Evolutionary conservation across 768 basidiomycete genomes (phyloP), one percentile per base, ranked within the genome.

Genomic region (Amanita muscaria): DNA sequence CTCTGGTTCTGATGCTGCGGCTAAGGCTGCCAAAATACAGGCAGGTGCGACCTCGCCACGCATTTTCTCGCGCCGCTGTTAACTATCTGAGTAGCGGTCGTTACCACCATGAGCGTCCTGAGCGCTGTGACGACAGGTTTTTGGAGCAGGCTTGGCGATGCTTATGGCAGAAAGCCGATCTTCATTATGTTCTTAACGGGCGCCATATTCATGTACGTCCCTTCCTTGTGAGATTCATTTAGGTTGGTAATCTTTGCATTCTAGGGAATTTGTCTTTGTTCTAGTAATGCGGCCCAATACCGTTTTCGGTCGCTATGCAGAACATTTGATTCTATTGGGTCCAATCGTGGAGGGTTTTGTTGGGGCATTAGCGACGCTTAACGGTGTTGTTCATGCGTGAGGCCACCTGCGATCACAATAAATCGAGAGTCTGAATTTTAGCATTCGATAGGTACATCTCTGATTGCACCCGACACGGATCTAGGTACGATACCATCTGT

Each of bases 81-180:
- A 38, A 42, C 37, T 42, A 25, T 32, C 9, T 25, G 41, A 15
- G 11, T 43, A 74, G 74, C 77, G 40, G 78, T 93, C 61, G 80
- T 81, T 2, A 79, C 85, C 9, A 73, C 73, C 7, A 84, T 86
- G 79, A 89, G 87, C 41, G 57, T 77, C 5, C 68, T 96, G 31
- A 84, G 86, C 41, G 87, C 88, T 1, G 64, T 88, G 37, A 87
- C 85, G 3, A 88, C 88, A 0, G 88, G 85, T 0, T 86, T 82
- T 65, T 96, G 91, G 91, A 87, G 87, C 41, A 74, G 79, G 39
- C 75, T 80, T 32, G 82, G 86, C 8, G 90, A 93, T 58, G 63
- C 69, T 7, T 65, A 80, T 50, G 91, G 91, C 8, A 73, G 91
- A 27, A 90, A 82, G 38, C 74, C 73, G 19, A 76, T 93, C 34